Base-by-base conservation (phyloP, 768 basidiomycete species). In the Termitomyces sp. region DNA sequence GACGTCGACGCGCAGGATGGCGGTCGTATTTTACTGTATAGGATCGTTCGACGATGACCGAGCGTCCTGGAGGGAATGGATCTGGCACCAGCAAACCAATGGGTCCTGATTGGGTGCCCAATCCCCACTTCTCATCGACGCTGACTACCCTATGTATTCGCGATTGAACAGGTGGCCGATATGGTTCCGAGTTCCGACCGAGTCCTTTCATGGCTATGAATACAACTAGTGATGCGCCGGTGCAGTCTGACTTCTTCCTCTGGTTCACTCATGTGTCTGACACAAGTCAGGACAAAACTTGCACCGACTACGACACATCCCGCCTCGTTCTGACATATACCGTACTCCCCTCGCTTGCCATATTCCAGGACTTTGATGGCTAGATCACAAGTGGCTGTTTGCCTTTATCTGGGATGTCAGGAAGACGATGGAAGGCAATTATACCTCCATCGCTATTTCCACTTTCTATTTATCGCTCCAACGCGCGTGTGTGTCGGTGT, bases 301-400 rank as follows among this genome's bases (percentile, higher is more conserved):
- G 81, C 62, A 70, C 75, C 10, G 77, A 80, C 36, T 83, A 85
- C 66, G 82, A 89, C 61, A 79, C 81, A n/a, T 89, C 92, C 0
- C 89, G 97, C 69, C 75, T 98, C 16, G 92, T 97, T 55, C 91
- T 94, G 81, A 94, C 95, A 8, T 99, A 98, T 66, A 92, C 94
- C 1, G 92, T 94, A 0, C 69, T 99, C 12, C 73, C 97, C 4
- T 81, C 84, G 0, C 85, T 99, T 10, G 84, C 88, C 0, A 87
- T 97, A 60, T 79, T 99, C 26, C 81, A 89, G n/a, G 96, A 97
- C 66, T 95, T 64, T 70, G 80, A 34, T 75, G 73, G 55, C 74
- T 99, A 24, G 82, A 98, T 65, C 79, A 86, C 29, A 39, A 71
- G 16, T 92, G 88, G 0, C 72, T 98, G n/a, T 60, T 84, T 15